Evolutionary conservation across 257 asterid genomes (phyloP), one percentile per base, ranked within the genome.

Genomic region (Scutellaria baicalensis): DNA sequence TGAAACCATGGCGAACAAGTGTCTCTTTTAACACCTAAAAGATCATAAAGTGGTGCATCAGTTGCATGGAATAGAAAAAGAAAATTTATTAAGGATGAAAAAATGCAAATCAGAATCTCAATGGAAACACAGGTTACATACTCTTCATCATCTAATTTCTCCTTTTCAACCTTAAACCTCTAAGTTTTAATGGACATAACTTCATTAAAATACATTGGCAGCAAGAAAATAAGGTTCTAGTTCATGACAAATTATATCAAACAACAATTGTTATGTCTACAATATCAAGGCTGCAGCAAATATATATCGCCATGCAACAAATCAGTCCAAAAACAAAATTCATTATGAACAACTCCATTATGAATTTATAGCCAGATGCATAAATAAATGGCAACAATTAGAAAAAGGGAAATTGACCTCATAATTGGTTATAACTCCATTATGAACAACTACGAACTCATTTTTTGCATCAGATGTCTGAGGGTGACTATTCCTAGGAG

Each of bases 401-500:
- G 59, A 27, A 64, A n/a, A 65, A 50, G 20, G 21, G 3, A 60
- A 73, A 63, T 57, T 55, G 57, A 94, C 99, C 99, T 89, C 93
- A 69, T 94, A 94, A 81, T 94, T 94, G 49, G 99, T 94, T 76
- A 94, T 78, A 68, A 94, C 84, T 74, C 99, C 99, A 80, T 94
- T 94, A 69, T 94, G 99, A 59, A 94, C 99, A 66, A 91, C 99
- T 83, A 91, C 42, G 71, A 94, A 94, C 70, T 94, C 96, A 43
- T 94, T 89, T 66, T 78, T 88, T 40, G 83, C 69, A 66, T 85
- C 97, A 72, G 97, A 94, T 45, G 88, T 79, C 75, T 94, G 99
- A 52, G 99, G 99, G 76, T 94, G 99, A 64, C 97, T 94, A 74
- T 94, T 94, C 76, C 86, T 86, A n/a, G 97, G 97, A 75, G 99